Base-by-base conservation (phyloP, 768 basidiomycete genomes). In the Cystofilobasidium ferigula region DNA sequence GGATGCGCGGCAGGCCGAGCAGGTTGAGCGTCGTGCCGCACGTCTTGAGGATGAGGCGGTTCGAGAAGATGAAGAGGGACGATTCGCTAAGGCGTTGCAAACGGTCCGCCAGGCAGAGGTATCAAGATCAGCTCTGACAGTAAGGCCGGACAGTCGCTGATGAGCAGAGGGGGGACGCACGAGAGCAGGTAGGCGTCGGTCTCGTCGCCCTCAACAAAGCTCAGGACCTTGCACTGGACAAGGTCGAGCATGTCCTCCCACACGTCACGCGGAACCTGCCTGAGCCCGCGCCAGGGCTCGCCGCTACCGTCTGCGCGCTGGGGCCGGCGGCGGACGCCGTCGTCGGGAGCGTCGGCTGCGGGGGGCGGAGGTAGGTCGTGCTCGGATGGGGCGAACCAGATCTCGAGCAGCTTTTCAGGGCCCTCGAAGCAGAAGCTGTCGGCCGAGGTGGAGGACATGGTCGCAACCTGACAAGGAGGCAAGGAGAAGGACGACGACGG, bases 221-320 rank as follows among this genome's bases (percentile, higher is more conserved):
- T 94, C 75, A 99, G 82, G 43, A 98, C 88, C 74, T 95, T 89
- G 81, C 95, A 99, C 74, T 88, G 85, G 74, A 99, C 95, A 70
- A 94, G 88, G 77, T 85, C 86, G 68, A 99, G 84, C 91, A 99
- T 95, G 66, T 89, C 88, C 78, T 95, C 92, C 95, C 95, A 99
- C 36, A 87, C 79, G 35, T 80, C 76, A 67, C 85, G 80, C 70
- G 83, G 80, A 38, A 99, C 85, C 71, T 79, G 82, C 65, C 93
- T 80, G 53, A 99, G 81, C 42, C 95, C 95, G 26, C 77, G 75
- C 81, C 84, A 73, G 77, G 80, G 69, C 78, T 76, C 53, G 57
- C 70, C 57, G 51, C 48, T 61, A 28, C n/a, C n/a, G n/a, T n/a
- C n/a, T n/a, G n/a, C n/a, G n/a, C 57, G 54, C 45, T 16, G 62